Evolutionary conservation across 2,329 filamentous ascomycete genomes (phyloP).

Genomic region (Penicillium nordicum): DNA sequence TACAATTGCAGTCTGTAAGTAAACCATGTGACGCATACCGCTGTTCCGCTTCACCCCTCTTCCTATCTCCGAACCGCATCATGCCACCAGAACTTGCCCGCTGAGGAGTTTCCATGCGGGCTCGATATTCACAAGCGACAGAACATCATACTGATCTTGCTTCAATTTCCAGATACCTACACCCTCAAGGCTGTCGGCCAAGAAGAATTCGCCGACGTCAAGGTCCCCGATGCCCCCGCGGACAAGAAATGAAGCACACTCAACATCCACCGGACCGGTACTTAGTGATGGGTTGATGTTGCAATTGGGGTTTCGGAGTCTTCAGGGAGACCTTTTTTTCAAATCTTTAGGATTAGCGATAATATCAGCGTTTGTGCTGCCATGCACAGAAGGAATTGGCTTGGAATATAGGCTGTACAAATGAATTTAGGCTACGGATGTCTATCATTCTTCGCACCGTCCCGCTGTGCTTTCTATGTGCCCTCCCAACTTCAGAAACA

Average conservation of each 20-base stretch:
- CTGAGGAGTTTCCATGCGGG: background rate
- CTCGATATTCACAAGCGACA: background rate
- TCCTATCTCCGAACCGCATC: background rate
- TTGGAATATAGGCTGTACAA: slow-evolving; percentile 12
- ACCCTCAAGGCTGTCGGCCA: slow-evolving; percentile 85
- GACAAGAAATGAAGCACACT: slow-evolving; percentile 26
- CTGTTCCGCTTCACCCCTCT: background rate
- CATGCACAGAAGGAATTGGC: slow-evolving; percentile 18
- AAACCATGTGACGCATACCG: background rate
- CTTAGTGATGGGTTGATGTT: background rate
- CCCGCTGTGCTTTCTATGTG: background rate
- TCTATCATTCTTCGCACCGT: slow-evolving; percentile 5
- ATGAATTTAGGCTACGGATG: slow-evolving; percentile 10
- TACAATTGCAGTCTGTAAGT: slow-evolving; percentile 83
- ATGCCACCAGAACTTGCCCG: slow-evolving; percentile 3
- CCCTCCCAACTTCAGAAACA: background rate
- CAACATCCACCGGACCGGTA: background rate
- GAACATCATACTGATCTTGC: slow-evolving; percentile 3
- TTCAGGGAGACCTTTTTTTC: slow-evolving; percentile 16
- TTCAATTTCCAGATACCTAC: slow-evolving; percentile 55
- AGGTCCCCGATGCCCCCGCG: slow-evolving; percentile 71
- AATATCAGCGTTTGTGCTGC: slow-evolving; percentile 14
- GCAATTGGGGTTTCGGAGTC: slow-evolving; percentile 21
- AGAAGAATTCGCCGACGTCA: slow-evolving; percentile 94
- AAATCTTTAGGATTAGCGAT: slow-evolving; percentile 15